Evolutionary conservation across 1,284 basidiomycete species (phyloP), one percentile per base, ranked within the genome.

Genomic region (Pseudozyma tsukubaensis): DNA sequence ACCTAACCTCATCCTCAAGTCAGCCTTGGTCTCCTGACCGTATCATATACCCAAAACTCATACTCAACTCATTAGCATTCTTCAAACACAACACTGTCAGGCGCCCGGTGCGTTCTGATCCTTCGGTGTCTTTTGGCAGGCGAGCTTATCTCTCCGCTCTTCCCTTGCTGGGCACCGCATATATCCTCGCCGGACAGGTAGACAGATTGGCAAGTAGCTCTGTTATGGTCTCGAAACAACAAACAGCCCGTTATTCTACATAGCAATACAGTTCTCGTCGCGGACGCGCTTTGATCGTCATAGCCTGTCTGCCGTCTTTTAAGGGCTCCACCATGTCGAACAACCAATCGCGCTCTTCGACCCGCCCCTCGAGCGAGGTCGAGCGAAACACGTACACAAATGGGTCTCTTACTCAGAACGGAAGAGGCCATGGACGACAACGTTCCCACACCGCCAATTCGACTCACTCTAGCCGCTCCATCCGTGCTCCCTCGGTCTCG

Each of bases 281-380:
- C 11, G 3, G 3, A 39, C 37, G 4, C 14, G 9, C 42, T 43
- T 4, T 43, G 6, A 43, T 43, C 42, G 18, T 43, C 42, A 8
- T 5, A 37, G 40, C 21, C 9, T 3, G 14, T 35, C 35, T 18
- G 50, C 50, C n/a, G 19, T 48, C 34, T 6, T 59, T 57, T 39
- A 18, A 32, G 47, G 12, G 4, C 13, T 9, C 45, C 21, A 50
- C 0, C 16, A 73, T 73, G 71, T 64, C 71, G 44, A 43, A 57
- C 19, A 53, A 61, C 18, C 57, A 34, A 4, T 70, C 67, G 24
- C 56, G 61, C n/a, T 57, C 60, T 11, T 57, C 56, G 16, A 68
- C 65, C 18, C 71, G 58, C 16, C 71, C 60, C 10, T 68, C 65
- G 37, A 65, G 65, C 50, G 71, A 73, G 58, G 71, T 65, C 19